These are phyloP conservation scores for Fusarium circinatum DNA, from an alignment of 2,329 filamentous ascomycete species.

Conservation along the genomic window DNA sequence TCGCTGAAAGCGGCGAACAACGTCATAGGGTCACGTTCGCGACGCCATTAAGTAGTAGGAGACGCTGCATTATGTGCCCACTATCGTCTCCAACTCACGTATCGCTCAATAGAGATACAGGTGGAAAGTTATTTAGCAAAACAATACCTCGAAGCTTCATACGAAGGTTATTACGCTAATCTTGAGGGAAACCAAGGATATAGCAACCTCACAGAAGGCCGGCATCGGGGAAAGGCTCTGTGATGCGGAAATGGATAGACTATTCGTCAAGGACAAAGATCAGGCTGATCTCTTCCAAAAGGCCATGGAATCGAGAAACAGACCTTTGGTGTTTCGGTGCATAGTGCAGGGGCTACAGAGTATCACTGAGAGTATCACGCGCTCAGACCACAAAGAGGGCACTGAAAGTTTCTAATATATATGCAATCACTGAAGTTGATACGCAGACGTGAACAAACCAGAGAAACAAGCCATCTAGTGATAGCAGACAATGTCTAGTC, in stretches of 20 bases:
- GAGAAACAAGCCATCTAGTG: too few relatives aligned
- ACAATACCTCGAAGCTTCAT: neutral
- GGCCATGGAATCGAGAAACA: neutral
- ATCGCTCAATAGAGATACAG: neutral
- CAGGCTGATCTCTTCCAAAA: neutral
- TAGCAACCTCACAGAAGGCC: neutral
- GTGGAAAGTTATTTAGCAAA: neutral
- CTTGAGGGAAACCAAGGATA: neutral
- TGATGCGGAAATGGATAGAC: neutral
- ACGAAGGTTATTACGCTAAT: neutral
- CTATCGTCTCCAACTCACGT: neutral
- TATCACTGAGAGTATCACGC: too few relatives aligned
- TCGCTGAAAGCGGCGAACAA: neutral
- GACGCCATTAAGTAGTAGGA: neutral
- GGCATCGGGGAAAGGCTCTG: neutral
- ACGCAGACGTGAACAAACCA: too few relatives aligned
- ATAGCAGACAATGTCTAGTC: too few relatives aligned
- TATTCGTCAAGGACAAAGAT: neutral
- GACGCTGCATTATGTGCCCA: neutral
- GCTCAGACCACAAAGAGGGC: too few relatives aligned
- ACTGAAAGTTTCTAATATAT: too few relatives aligned
- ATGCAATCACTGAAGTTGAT: too few relatives aligned
- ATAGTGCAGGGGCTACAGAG: fast-evolving
- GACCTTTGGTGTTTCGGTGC: neutral
- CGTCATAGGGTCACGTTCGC: neutral